Evolutionary conservation across 495 filamentous ascomycete genomes (phyloP), one percentile per base, ranked within the genome.

Genomic region (Coniosporium apollinis): DNA sequence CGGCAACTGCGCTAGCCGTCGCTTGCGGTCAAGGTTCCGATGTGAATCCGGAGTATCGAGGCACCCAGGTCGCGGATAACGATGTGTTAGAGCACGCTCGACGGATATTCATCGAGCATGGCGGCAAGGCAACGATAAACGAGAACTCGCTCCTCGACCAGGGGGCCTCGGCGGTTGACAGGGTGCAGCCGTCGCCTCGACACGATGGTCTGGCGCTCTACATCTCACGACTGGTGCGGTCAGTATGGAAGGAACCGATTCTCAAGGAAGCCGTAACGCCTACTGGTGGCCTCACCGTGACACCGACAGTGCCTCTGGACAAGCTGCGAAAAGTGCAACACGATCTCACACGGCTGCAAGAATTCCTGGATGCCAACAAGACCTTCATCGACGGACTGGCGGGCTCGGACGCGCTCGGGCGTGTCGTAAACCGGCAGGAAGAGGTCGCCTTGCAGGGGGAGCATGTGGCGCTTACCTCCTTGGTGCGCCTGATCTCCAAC

Each of bases 1-100:
- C 83, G 42, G 82, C 91, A 0, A 86, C 85, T 35, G 83, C 91
- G 7, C 65, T 99, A 15, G 91, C 91, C 6, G 89, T 96, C n/a
- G 85, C 85, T 10, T 99, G 89, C 52, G 84, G 87, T 9, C 83
- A 93, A 52, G 84, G 81, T 13, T 69, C 75, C 16, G 83, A 87
- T 45, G 66, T 85, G 29, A 71, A 73, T 0, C 64, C 74, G 0
- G 79, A 83, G 36, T 64, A 70, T 17, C 71, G 82, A 32, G 61
- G 83, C 0, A 66, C 70, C 0, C 66, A 64, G 34, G 67, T 83
- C 34, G 76, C 69, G n/a, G 89, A 94, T 47, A 77, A 79, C 1
- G 67, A 79, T 24, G 76, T 92, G 15, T 60, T 87, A 15, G 82
- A 89, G 44, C 68, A 72, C 30, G 89, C 89, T 4, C 72, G 84